Evolutionary conservation across 148 eudicot genomes (phyloP).

Genomic region (Rhododendron ovatum): DNA sequence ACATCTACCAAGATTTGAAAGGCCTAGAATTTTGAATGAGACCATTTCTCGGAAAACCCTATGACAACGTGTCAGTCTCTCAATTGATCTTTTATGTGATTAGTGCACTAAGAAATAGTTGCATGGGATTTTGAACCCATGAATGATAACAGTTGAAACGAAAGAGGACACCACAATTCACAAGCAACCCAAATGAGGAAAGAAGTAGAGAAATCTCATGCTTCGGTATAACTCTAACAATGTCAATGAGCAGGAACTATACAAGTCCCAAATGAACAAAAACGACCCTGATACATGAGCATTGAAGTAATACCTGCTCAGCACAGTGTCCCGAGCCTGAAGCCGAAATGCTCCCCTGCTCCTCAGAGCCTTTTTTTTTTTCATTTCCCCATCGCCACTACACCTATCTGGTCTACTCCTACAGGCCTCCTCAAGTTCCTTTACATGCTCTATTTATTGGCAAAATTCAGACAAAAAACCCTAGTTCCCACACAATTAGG

Average conservation of each 20-base stretch:
- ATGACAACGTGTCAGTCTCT: neutral
- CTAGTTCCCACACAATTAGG: neutral
- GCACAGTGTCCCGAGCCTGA: neutral
- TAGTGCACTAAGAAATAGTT: neutral
- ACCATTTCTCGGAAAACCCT: neutral
- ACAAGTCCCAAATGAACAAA: neutral
- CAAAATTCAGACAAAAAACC: neutral
- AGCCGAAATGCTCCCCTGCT: neutral
- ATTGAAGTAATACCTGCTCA: neutral
- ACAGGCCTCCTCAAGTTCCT: neutral
- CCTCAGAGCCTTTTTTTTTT: neutral
- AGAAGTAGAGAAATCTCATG: neutral
- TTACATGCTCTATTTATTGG: neutral
- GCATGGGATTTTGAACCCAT: neutral
- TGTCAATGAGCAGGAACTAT: neutral
- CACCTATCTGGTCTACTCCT: neutral
- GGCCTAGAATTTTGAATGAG: constrained; percentile 5
- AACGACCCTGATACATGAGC: neutral
- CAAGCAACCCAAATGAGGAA: neutral
- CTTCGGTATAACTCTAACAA: neutral
- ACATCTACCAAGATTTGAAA: neutral
- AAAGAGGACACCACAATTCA: neutral
- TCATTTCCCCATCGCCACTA: neutral
- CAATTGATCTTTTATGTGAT: neutral
- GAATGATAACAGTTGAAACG: neutral